Conservation (phyloP, 768 basidiomycete genomes). For the Rhodotorula sphaerocarpa region DNA sequence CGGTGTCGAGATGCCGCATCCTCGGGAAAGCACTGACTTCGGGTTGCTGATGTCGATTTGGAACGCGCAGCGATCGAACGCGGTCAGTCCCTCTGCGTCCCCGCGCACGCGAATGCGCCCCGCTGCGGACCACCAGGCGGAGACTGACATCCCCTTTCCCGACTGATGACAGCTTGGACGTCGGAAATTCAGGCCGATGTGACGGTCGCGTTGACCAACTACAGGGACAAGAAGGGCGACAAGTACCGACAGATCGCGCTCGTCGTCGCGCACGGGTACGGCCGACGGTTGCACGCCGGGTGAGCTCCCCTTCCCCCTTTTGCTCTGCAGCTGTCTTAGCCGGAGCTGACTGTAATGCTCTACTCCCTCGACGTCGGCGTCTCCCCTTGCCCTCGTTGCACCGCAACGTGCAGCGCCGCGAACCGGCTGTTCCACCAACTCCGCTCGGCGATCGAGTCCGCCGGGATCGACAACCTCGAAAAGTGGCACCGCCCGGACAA, state of each 20-base stretch:
- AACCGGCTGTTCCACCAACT: conserved; percentile 25
- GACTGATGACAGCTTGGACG: conserved; percentile 23
- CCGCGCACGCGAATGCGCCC: no score
- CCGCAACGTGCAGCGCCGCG: neutral
- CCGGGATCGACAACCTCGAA: conserved; percentile 7
- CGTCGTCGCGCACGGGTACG: conserved; percentile 33
- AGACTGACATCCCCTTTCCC: neutral
- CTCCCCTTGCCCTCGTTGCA: neutral
- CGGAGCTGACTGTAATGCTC: no score
- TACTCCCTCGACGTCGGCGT: no score
- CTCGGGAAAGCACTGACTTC: neutral
- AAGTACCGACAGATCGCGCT: conserved; percentile 29
- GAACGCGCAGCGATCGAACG: conserved; percentile 17
- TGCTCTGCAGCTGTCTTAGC: no score
- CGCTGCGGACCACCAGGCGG: neutral
- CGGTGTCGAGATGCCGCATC: neutral
- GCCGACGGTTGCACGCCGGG: conserved; percentile 18
- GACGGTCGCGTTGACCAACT: conserved; percentile 27
- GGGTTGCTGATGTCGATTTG: neutral
- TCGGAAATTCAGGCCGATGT: conserved; percentile 32
- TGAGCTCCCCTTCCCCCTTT: neutral
- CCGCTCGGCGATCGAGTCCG: conserved; percentile 9
- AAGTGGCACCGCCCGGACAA: conserved; percentile 29
- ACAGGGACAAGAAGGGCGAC: conserved; percentile 7
- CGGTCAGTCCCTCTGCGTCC: conserved; percentile 4